Percentiles rank a stretch among this genome's conserved stretches.
Evolutionary conservation across 129 eudicot genomes (phyloP).

Genomic region (Pseudognaphalium luteoalbum): DNA sequence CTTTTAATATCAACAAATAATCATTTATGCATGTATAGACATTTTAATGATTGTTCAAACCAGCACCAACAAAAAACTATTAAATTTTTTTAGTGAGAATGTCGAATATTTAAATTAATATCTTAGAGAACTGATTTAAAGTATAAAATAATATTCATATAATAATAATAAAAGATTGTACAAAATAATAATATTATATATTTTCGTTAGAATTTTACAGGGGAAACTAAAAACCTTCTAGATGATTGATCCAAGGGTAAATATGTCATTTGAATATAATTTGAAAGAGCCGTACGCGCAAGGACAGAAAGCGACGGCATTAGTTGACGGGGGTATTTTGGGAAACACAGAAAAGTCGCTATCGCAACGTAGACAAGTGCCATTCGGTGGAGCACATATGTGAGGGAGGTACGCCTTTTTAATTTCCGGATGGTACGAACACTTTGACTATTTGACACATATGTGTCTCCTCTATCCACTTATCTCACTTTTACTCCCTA

Average conservation of each 20-base stretch:
- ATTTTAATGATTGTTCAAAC: too few relatives aligned
- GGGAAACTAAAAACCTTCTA: neutral
- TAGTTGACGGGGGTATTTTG: constrained; percentile 42
- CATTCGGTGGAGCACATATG: constrained; percentile 71
- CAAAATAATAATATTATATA: too few relatives aligned
- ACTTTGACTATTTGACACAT: constrained; percentile 28
- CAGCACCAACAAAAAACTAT: too few relatives aligned
- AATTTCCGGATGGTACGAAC: constrained; percentile 57
- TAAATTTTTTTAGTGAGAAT: too few relatives aligned
- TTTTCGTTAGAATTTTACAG: neutral
- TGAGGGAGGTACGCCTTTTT: constrained; percentile 66
- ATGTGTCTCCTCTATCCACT: neutral
- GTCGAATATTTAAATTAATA: too few relatives aligned
- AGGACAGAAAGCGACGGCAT: constrained; percentile 51
- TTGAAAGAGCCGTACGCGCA: constrained; percentile 50
- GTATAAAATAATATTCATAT: too few relatives aligned
- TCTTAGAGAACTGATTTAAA: too few relatives aligned
- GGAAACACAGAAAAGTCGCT: constrained; percentile 39
- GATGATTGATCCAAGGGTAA: constrained; percentile 33
- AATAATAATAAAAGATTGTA: too few relatives aligned
- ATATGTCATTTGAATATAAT: constrained; percentile 21
- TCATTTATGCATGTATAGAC: too few relatives aligned
- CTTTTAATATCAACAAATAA: too few relatives aligned
- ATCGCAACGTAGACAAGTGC: constrained; percentile 36
- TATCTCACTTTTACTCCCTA: constrained; percentile 12